A percentile compares a stretch with the other conserved stretches of the same genome.
Evolutionary conservation across 1,284 basidiomycete species (phyloP).

Genomic region (Uromyces viciae-fabae): DNA sequence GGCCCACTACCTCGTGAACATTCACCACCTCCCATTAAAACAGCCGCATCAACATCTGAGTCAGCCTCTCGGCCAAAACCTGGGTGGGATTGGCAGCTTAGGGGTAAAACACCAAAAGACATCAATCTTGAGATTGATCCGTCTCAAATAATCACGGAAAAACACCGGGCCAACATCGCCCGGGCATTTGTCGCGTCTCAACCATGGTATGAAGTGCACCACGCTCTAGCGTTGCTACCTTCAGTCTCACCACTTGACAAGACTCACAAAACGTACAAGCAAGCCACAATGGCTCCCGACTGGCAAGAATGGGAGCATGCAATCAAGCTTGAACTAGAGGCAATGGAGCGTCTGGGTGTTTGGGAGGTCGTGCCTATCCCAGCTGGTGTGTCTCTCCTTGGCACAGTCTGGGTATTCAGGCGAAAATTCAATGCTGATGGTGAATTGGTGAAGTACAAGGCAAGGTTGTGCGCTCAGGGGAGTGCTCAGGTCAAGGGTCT

Average conservation of each 20-base stretch:
- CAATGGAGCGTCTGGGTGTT: not conserved
- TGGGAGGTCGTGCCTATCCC: constrained; percentile 8
- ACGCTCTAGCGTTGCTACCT: not conserved
- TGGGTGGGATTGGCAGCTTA: not conserved
- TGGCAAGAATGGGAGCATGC: not conserved
- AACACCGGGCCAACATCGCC: not conserved
- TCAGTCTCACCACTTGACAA: not conserved
- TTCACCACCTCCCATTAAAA: not conserved
- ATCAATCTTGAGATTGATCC: not conserved
- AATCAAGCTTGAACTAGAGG: not conserved
- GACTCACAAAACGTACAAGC: not conserved
- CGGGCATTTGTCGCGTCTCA: not conserved
- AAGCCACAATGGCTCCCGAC: not conserved
- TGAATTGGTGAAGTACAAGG: not conserved
- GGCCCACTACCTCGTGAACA: not conserved
- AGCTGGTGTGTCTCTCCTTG: not conserved
- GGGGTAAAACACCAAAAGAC: not conserved
- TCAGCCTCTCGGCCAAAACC: not conserved
- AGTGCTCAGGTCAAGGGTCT: not conserved
- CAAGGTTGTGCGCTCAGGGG: not conserved
- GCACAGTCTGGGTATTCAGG: not conserved
- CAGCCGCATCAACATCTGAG: not conserved
- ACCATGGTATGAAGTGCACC: not conserved
- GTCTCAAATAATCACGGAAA: not conserved
- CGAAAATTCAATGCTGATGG: not conserved